A percentile compares a stretch with the other conserved stretches of the same genome.
phyloP scores from a whole-genome alignment of 2,329 filamentous ascomycete genomes.

The Fonsecaea erecta region DNA sequence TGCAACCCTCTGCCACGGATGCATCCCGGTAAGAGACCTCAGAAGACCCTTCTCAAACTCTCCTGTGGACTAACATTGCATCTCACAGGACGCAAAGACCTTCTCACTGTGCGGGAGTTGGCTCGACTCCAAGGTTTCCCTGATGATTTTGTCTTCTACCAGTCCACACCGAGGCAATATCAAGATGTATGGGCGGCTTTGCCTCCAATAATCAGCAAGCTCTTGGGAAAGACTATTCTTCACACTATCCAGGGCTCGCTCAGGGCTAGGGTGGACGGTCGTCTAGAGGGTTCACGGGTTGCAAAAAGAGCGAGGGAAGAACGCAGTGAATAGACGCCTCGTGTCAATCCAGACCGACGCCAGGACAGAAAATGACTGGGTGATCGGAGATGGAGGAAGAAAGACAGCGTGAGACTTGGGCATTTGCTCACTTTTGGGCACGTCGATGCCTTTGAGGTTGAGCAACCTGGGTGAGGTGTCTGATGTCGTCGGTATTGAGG shows the following conservation, averaged over 20 bases:
- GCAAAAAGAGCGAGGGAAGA: neutral
- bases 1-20: neutral
- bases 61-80: neutral
- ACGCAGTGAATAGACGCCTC: neutral
- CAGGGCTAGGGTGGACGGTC: neutral
- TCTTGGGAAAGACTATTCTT: slow-evolving; percentile 13
- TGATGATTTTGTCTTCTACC: slow-evolving; percentile 32
- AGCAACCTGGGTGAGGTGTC: no score
- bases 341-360: neutral
- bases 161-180: slow-evolving; percentile 17
- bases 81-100: slow-evolving; percentile 23
- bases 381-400: neutral
- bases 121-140: slow-evolving; percentile 33
- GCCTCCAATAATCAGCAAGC: slow-evolving; percentile 21
- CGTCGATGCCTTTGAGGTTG: no score
- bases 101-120: slow-evolving; percentile 31
- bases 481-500: no score
- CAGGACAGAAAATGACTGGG: neutral
- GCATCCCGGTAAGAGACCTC: slow-evolving; percentile 18
- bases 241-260: slow-evolving; percentile 12
- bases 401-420: no score
- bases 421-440: no score
- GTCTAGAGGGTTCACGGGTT: neutral
- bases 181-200: slow-evolving; percentile 22
- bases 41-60: neutral